phyloP scores from a whole-genome alignment of 139 green algal species.

The Tetradesmus lagerheimii region DNA sequence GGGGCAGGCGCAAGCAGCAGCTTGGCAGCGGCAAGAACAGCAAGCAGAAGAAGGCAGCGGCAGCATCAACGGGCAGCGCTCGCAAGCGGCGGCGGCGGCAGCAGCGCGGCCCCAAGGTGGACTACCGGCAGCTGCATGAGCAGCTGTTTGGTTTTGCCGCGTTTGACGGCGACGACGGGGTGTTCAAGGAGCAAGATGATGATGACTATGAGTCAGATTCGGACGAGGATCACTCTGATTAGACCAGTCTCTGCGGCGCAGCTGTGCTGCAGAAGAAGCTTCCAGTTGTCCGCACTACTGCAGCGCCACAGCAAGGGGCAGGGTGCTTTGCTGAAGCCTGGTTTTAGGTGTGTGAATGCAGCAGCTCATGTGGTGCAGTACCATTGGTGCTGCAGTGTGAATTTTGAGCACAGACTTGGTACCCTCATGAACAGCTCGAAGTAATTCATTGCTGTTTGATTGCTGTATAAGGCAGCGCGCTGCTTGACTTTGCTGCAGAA shows the following conservation, averaged over 20 bases:
- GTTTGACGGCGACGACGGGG: constrained; percentile 39
- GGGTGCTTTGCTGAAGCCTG: too few species aligned
- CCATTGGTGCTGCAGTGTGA: too few species aligned
- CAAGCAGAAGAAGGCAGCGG: not conserved
- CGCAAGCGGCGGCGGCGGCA: not conserved
- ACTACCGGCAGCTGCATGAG: constrained; percentile 68
- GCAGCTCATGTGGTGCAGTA: too few species aligned
- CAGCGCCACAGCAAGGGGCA: too few species aligned
- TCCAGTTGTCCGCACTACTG: too few species aligned
- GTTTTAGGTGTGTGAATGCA: too few species aligned
- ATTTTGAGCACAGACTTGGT: too few species aligned
- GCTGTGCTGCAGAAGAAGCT: too few species aligned
- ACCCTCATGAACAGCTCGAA: too few species aligned
- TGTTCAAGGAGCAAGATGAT: constrained; percentile 39
- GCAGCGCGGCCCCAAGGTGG: constrained; percentile 47
- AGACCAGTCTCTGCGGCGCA: not conserved
- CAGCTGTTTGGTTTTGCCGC: constrained; percentile 71
- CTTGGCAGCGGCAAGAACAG: not conserved
- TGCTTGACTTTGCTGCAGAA: too few species aligned
- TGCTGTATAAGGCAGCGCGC: too few species aligned
- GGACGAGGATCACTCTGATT: not conserved
- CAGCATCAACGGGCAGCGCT: not conserved
- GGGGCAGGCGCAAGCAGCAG: not conserved
- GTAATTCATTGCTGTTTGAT: too few species aligned
- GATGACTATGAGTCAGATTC: constrained; percentile 59